phyloP scores from a whole-genome alignment of 495 filamentous ascomycete genomes.

The Tuber brumale region DNA sequence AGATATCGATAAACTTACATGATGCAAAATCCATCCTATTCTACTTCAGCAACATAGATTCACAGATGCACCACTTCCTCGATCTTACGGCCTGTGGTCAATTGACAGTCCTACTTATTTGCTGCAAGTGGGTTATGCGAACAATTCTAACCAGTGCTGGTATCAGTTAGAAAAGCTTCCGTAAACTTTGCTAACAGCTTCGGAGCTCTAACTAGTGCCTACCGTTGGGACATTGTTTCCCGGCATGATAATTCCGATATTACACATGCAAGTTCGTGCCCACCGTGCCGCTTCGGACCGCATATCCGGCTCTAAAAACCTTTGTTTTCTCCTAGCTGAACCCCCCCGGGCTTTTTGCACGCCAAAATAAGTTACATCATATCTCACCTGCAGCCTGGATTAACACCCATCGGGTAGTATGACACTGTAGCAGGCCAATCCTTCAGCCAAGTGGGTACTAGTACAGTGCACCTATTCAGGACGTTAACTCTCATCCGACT shows the following conservation, averaged over 20 bases:
- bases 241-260: not conserved
- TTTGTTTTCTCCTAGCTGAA: not conserved
- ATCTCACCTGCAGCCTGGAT: not conserved
- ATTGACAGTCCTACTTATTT: not conserved
- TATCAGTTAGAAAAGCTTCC: not conserved
- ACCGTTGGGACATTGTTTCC: not conserved
- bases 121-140: not conserved
- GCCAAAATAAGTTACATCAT: not conserved
- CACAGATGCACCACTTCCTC: not conserved
- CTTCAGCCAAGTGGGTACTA: not conserved
- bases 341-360: not conserved
- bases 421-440: not conserved
- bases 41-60: not conserved
- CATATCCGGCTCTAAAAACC: not conserved
- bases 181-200: not conserved
- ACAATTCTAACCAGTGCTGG: not conserved
- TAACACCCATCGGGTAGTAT: not conserved
- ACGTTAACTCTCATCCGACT: not conserved
- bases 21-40: not conserved
- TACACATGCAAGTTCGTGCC: not conserved
- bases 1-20: not conserved
- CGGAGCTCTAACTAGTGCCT: not conserved
- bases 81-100: not conserved
- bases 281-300: not conserved
- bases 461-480: not conserved